Percentiles rank a stretch among this genome's conserved stretches.
phyloP scores from a whole-genome alignment of 2,329 filamentous ascomycete species.

The Sclerotinia trifoliorum region DNA sequence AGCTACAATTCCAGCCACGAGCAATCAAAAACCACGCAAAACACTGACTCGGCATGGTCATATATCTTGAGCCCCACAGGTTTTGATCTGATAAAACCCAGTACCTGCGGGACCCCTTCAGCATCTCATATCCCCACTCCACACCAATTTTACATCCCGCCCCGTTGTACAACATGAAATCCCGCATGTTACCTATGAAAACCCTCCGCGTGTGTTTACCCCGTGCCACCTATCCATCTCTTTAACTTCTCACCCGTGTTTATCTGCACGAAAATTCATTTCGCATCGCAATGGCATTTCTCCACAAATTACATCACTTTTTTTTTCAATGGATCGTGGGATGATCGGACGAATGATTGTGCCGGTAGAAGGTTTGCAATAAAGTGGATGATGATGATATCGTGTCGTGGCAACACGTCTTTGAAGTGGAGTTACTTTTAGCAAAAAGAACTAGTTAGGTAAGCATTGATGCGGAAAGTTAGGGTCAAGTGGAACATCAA shows the following conservation, averaged over 20 bases:
- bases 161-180: neutral
- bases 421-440: conserved; percentile 2
- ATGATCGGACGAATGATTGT: neutral
- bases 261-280: neutral
- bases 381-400: neutral
- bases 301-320: neutral
- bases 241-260: neutral
- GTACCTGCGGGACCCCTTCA: neutral
- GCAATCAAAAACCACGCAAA: neutral
- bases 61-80: neutral
- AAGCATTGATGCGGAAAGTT: neutral
- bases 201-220: neutral
- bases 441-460: neutral
- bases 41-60: neutral
- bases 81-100: neutral
- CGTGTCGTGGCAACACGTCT: conserved; percentile 7
- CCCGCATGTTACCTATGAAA: neutral
- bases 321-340: neutral
- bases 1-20: neutral
- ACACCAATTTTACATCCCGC: neutral
- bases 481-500: neutral
- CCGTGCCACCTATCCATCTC: neutral
- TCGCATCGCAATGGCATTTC: neutral
- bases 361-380: neutral
- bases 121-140: neutral